phyloP scores from a whole-genome alignment of 768 basidiomycete genomes.

The Pleurotus platypus region DNA sequence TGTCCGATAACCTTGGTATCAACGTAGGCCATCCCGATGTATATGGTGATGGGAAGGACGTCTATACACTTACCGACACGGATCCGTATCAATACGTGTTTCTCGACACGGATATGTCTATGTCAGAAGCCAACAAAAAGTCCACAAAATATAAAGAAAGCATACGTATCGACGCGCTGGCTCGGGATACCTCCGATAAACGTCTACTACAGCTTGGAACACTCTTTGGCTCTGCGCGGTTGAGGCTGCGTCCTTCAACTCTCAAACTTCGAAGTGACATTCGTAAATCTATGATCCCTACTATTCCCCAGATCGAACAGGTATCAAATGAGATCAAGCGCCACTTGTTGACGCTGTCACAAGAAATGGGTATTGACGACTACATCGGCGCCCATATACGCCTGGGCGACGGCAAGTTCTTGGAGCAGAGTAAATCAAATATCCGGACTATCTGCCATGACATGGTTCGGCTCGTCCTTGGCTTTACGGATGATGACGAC shows the following conservation, averaged over 20 bases:
- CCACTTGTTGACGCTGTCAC: slow-evolving; percentile 18
- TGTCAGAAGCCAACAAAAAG: slow-evolving; percentile 12
- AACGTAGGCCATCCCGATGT: neutral
- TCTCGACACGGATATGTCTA: slow-evolving; percentile 32
- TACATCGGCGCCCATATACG: slow-evolving; percentile 70
- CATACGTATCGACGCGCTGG: slow-evolving; percentile 41
- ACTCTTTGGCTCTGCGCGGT: slow-evolving; percentile 72
- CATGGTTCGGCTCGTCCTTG: slow-evolving; percentile 47
- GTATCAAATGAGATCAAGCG: slow-evolving; percentile 41
- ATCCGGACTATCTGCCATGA: slow-evolving; percentile 52
- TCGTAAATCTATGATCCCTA: slow-evolving; percentile 55
- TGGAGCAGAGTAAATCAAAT: slow-evolving; percentile 33
- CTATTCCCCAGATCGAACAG: slow-evolving; percentile 41
- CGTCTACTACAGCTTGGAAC: slow-evolving; percentile 69
- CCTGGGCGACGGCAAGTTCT: slow-evolving; percentile 65
- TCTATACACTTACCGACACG: slow-evolving; percentile 47
- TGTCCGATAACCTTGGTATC: slow-evolving; percentile 37
- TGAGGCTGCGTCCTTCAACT: slow-evolving; percentile 40
- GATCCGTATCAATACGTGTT: slow-evolving; percentile 64
- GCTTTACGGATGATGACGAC: slow-evolving; percentile 32
- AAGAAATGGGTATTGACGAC: slow-evolving; percentile 17
- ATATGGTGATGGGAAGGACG: slow-evolving; percentile 26
- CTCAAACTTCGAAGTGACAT: slow-evolving; percentile 40
- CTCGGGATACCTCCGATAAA: slow-evolving; percentile 24
- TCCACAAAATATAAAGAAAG: slow-evolving; percentile 31